phyloP scores from a whole-genome alignment of 2,329 filamentous ascomycete genomes.

The Teratosphaeria viscida region DNA sequence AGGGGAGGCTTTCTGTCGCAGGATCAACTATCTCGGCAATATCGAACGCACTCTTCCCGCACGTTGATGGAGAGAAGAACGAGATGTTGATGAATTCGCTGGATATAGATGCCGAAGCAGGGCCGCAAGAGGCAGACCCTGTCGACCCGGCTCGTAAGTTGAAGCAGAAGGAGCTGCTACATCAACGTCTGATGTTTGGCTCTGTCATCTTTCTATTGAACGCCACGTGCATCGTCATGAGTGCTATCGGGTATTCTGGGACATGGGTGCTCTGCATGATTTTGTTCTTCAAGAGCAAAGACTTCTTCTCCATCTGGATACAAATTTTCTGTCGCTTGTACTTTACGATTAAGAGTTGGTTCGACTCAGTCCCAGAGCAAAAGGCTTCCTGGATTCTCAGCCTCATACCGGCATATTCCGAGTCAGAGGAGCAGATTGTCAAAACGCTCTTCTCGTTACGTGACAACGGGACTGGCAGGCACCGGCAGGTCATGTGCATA shows the following conservation, averaged over 20 bases:
- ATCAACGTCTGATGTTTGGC: background rate
- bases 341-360: background rate
- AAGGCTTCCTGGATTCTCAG: background rate
- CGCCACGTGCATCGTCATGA: background rate
- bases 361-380: background rate
- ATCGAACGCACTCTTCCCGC: background rate
- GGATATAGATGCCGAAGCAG: background rate
- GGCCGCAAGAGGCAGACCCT: background rate
- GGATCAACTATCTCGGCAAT: background rate
- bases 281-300: background rate
- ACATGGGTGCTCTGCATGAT: background rate
- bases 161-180: background rate
- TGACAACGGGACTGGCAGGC: background rate
- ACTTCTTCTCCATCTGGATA: background rate
- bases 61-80: background rate
- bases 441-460: background rate
- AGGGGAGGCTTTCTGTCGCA: background rate
- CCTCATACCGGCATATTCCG: background rate
- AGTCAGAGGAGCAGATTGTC: background rate
- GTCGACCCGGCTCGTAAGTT: background rate
- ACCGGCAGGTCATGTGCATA: background rate
- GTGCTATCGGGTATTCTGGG: background rate
- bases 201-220: background rate
- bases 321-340: background rate
- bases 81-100: background rate